A percentile compares a stretch with the other conserved stretches of the same genome.
Evolutionary conservation across 139 green algal species (phyloP).

Genomic region (Chlamydomonas asymmetrica): DNA sequence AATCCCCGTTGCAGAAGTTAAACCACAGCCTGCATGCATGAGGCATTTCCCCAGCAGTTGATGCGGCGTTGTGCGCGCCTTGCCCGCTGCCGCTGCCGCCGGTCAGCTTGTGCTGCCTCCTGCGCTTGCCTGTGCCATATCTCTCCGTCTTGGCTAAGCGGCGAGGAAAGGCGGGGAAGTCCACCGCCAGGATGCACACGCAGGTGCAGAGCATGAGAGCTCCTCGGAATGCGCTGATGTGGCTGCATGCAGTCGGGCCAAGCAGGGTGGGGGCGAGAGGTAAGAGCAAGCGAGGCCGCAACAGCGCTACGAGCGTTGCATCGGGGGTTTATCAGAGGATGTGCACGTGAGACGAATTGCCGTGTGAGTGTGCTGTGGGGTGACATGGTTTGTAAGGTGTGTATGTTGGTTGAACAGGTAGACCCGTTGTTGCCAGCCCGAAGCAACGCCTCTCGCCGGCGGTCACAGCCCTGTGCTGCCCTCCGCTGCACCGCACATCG

Average conservation of each 20-base stretch:
- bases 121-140: constrained; percentile 59
- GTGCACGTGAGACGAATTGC: not conserved
- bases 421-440: too few species aligned
- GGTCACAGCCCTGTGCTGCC: too few species aligned
- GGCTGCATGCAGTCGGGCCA: too few species aligned
- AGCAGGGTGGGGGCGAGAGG: not conserved
- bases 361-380: not conserved
- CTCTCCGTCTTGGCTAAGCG: constrained; percentile 79
- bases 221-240: constrained; percentile 63
- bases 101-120: too few species aligned
- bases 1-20: too few species aligned
- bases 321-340: not conserved
- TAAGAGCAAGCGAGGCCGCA: not conserved
- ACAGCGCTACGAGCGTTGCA: not conserved
- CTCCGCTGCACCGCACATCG: too few species aligned
- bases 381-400: not conserved
- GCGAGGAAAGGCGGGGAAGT: constrained; percentile 84
- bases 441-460: too few species aligned
- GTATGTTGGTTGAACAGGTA: not conserved
- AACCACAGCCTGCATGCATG: too few species aligned
- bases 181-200: constrained; percentile 87
- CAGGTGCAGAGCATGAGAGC: constrained; percentile 77
- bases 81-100: too few species aligned
- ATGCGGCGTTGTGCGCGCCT: too few species aligned
- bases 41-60: not conserved